A percentile compares a stretch with the other conserved stretches of the same genome.
phyloP scores from a whole-genome alignment of 108 stramenopile species.

The Aurantiochytrium sp. region DNA sequence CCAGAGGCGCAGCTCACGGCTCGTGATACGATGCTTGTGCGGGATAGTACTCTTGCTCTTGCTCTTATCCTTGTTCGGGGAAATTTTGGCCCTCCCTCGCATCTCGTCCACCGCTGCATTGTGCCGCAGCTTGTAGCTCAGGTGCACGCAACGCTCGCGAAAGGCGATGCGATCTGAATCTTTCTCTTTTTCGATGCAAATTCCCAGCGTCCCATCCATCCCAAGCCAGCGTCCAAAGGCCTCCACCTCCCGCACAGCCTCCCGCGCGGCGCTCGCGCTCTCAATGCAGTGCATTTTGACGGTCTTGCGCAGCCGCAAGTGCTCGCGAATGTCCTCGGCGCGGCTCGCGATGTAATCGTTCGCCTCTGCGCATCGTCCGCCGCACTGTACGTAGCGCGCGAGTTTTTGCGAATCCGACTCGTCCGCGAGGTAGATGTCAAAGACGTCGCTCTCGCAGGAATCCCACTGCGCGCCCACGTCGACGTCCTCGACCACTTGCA shows the following conservation, averaged over 20 bases:
- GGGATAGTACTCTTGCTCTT: no score
- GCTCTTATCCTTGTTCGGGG: no score
- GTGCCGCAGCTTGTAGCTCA: neutral
- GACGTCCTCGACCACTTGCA: neutral
- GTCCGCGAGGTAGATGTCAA: neutral
- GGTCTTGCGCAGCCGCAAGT: neutral
- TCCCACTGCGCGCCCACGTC: neutral
- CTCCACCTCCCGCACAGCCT: neutral
- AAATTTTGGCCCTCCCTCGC: no score
- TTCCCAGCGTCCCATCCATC: neutral
- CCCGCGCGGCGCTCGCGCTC: neutral
- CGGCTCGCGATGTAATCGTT: neutral
- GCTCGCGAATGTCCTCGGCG: neutral
- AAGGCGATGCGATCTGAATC: neutral
- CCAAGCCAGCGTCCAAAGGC: neutral
- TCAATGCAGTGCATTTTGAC: neutral
- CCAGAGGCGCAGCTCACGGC: no score
- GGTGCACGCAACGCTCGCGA: neutral
- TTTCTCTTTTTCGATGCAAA: neutral
- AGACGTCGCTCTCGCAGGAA: neutral
- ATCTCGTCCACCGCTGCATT: neutral
- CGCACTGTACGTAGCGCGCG: neutral
- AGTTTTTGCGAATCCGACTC: neutral
- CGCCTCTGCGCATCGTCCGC: neutral
- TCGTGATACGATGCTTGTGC: no score